Conservation (phyloP, 1,284 basidiomycete species). For the Mycena sp. region DNA sequence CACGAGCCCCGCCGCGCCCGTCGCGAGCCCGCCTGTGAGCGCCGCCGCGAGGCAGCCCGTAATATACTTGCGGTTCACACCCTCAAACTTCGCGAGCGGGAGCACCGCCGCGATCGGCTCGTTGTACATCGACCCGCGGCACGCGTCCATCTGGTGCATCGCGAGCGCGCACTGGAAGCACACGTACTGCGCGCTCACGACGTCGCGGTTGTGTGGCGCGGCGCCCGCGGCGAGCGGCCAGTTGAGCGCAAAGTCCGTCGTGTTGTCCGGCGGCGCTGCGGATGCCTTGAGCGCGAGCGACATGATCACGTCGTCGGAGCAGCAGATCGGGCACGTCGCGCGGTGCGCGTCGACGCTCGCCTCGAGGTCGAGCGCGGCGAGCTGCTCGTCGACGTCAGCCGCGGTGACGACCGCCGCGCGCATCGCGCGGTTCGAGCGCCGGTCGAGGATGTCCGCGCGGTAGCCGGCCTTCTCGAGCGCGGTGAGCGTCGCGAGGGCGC, state of each 20-base stretch:
- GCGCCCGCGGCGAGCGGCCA: conserved; percentile 29
- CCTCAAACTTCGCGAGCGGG: conserved; percentile 26
- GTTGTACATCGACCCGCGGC: conserved; percentile 29
- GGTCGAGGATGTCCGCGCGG: conserved; percentile 29
- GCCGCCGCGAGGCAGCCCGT: conserved; percentile 24
- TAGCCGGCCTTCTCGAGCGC: conserved; percentile 29
- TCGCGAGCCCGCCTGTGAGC: conserved; percentile 26
- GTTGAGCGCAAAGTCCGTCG: conserved; percentile 29
- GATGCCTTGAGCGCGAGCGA: conserved; percentile 28
- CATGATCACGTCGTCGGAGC: conserved; percentile 27
- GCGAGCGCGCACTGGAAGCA: conserved; percentile 31
- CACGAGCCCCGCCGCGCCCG: conserved; percentile 24
- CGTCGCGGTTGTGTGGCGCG: conserved; percentile 15
- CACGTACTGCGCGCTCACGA: conserved; percentile 29
- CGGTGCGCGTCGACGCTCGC: conserved; percentile 25
- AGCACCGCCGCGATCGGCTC: conserved; percentile 28
- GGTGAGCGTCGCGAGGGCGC: conserved; percentile 19
- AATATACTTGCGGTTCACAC: conserved; percentile 29
- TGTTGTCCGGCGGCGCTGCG: conserved; percentile 24
- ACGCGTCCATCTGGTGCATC: conserved; percentile 26
- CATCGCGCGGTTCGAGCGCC: conserved; percentile 31
- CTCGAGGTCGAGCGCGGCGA: conserved; percentile 23
- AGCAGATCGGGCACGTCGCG: conserved; percentile 27
- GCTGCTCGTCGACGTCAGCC: conserved; percentile 21
- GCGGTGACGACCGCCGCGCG: conserved; percentile 23